Base-by-base conservation (phyloP, 768 basidiomycete species). In the Leccinum disarticulatum region DNA sequence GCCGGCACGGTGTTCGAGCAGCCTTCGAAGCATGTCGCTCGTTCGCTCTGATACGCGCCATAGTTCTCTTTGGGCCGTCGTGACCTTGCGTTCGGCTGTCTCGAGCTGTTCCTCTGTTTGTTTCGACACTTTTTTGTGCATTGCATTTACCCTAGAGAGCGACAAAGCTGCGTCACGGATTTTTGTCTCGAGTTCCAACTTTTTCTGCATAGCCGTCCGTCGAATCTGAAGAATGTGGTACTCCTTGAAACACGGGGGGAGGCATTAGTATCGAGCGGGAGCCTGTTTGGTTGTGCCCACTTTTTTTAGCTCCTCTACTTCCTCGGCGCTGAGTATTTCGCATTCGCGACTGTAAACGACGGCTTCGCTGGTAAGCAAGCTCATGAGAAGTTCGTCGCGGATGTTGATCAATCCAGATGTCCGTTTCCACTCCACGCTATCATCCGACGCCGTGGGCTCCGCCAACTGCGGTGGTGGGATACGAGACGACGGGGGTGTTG, bases 291-390 rank as follows among this genome's bases (percentile, higher is more conserved):
- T 33, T 15, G 19, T 17, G 22, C 79, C 38, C 61, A 87, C 87
- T 79, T 86, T 85, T 74, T 88, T 90, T 63, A 87, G 77, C 33
- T 83, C 83, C 58, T 90, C 87, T 15, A 88, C 83, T 65, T 88
- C 84, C 51, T 90, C 88, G 61, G 87, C 82, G 56, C 81, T 83
- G 48, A 95, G 78, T 22, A 97, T 87, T 55, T 88, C 85, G 69
- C 84, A 91, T 49, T 85, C 85, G 31, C 90, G 86, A 67, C 91
- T 91, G 67, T 98, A 94, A n/a, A 98, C 87, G 46, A 92, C 85
- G 5, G 96, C 96, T 74, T 98, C 94, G 56, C 94, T 94, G 46
- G 95, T 91, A 63, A 98, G 77, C 43, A 99, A 81, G 70, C 90
- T 91, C 70, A 97, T 82, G 63, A 98, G 81, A 50, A 98, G 82